Evolutionary conservation across 805 yeast genomes (phyloP).

Genomic region (Isabelozyma heimii): DNA sequence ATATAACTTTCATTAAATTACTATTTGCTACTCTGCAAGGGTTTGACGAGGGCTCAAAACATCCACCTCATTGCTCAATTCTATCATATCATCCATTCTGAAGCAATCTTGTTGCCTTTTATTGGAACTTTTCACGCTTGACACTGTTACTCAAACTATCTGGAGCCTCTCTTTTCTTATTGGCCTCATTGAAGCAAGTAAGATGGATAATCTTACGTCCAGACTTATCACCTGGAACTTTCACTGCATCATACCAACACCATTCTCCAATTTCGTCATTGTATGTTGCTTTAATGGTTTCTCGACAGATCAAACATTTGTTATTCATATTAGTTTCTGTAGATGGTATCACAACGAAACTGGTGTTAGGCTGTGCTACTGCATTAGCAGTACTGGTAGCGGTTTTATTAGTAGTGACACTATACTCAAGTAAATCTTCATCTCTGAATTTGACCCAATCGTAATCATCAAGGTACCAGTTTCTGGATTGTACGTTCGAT

Average conservation of each 20-base stretch:
- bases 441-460: constrained; percentile 78
- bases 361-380: constrained; percentile 7
- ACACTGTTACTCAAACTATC: constrained; percentile 14
- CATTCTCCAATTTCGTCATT: constrained; percentile 46
- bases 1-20: background rate
- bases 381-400: background rate
- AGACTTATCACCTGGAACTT: constrained; percentile 33
- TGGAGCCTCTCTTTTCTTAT: constrained; percentile 29
- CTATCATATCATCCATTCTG: background rate
- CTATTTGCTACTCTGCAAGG: background rate
- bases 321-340: constrained; percentile 54
- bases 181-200: constrained; percentile 37
- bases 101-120: too few species aligned
- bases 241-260: constrained; percentile 42
- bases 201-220: constrained; percentile 41
- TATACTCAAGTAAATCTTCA: constrained; percentile 44
- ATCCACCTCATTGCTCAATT: background rate
- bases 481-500: constrained; percentile 61
- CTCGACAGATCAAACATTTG: constrained; percentile 41
- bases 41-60: too few species aligned
- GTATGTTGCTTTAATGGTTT: constrained; percentile 40
- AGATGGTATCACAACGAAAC: constrained; percentile 65
- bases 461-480: constrained; percentile 74
- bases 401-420: constrained; percentile 10
- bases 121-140: constrained; percentile 21